Evolutionary conservation across 306 rosid genomes (phyloP).

Genomic region (Acacia melanoxylon): DNA sequence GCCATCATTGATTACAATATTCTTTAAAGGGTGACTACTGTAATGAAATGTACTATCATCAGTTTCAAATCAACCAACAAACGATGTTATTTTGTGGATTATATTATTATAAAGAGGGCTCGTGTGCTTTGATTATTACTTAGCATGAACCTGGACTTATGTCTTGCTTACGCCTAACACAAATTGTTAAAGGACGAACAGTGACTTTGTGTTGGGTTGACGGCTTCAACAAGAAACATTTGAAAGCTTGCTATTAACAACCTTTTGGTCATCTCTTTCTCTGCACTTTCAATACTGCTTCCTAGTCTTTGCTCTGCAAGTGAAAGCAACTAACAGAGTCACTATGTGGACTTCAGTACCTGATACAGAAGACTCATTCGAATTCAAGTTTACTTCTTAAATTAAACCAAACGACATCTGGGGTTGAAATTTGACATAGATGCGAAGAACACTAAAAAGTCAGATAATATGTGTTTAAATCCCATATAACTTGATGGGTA

Average conservation of each 20-base stretch:
- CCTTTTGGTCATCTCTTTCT: slow-evolving; percentile 19
- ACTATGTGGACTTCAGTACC: slow-evolving; percentile 3
- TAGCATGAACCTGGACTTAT: slow-evolving; percentile 4
- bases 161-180: slow-evolving; percentile 13
- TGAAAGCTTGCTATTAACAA: slow-evolving; percentile 44
- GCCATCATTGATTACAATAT: neutral
- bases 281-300: slow-evolving; percentile 14
- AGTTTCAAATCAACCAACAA: slow-evolving; percentile 18
- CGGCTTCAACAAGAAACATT: slow-evolving; percentile 52
- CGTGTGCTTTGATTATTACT: slow-evolving; percentile 23
- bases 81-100: neutral
- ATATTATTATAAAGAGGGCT: neutral
- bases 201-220: slow-evolving; percentile 38
- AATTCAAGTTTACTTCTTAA: neutral
- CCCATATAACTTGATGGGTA: neutral
- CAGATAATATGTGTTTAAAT: neutral
- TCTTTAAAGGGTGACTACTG: neutral
- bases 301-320: neutral
- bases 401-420: slow-evolving; percentile 3
- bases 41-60: neutral
- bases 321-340: slow-evolving; percentile 28
- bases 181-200: slow-evolving; percentile 7
- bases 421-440: neutral
- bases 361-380: neutral
- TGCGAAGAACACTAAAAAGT: neutral